Evolutionary conservation across 441 rosid species (phyloP).

Genomic region (Gossypium schwendimanii): DNA sequence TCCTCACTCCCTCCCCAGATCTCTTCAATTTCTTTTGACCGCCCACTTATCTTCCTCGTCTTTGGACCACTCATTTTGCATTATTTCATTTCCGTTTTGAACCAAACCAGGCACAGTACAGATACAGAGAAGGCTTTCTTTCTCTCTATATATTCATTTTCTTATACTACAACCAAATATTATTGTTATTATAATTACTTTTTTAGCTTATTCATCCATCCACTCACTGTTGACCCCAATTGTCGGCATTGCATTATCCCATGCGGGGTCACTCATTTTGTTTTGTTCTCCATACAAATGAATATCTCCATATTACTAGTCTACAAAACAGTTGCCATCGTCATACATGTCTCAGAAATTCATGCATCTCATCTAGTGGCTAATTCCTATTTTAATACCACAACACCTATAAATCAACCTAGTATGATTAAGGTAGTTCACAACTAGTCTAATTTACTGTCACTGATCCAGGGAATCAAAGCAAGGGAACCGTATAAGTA

Average conservation of each 20-base stretch:
- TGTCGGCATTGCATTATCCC: constrained; percentile 7
- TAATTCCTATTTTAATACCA: neutral
- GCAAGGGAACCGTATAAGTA: neutral
- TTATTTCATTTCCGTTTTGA: neutral
- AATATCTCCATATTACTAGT: neutral
- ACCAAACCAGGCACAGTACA: neutral
- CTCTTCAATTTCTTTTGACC: neutral
- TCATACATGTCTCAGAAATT: neutral
- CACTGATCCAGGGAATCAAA: neutral
- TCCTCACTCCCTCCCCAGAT: neutral
- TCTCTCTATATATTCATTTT: neutral
- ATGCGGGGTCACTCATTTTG: neutral
- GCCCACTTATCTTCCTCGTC: neutral
- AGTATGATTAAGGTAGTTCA: neutral
- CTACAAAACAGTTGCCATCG: neutral
- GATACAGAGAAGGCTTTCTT: neutral
- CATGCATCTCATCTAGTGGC: neutral
- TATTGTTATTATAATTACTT: neutral
- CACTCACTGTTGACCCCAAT: neutral
- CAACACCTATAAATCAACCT: neutral
- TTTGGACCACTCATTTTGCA: neutral
- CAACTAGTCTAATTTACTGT: neutral
- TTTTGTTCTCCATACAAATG: neutral
- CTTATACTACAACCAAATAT: neutral
- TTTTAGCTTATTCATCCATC: neutral